phyloP scores from a whole-genome alignment of 345 rosid genomes.

The Carallia pectinifolia region DNA sequence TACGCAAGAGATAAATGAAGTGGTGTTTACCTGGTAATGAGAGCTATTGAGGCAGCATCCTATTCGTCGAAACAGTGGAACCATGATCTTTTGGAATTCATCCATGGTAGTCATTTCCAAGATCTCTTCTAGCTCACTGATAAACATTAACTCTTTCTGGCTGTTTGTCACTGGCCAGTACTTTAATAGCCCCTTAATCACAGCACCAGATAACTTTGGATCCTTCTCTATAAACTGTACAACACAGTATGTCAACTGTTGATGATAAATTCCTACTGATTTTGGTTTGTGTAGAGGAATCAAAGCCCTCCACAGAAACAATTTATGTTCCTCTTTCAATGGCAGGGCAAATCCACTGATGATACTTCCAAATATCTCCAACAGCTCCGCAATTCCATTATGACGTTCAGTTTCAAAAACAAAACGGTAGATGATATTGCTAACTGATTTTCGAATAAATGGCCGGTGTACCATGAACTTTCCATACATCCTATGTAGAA shows the following conservation, averaged over 20 bases:
- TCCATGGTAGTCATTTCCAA: slow-evolving; percentile 57
- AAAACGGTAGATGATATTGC: slow-evolving; percentile 65
- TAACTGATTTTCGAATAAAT: slow-evolving; percentile 60
- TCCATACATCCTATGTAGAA: slow-evolving; percentile 66
- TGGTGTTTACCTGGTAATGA: slow-evolving; percentile 63
- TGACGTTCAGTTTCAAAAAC: slow-evolving; percentile 71
- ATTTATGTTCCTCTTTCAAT: slow-evolving; percentile 70
- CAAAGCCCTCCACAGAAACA: slow-evolving; percentile 58
- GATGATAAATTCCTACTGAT: slow-evolving; percentile 67
- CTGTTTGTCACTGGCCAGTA: slow-evolving; percentile 83
- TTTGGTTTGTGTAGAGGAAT: slow-evolving; percentile 80
- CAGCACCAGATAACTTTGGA: slow-evolving; percentile 48
- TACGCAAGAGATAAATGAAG: background rate
- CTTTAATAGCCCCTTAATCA: slow-evolving; percentile 64
- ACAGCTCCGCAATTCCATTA: slow-evolving; percentile 69
- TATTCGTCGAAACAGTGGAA: slow-evolving; percentile 61
- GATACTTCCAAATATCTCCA: slow-evolving; percentile 80
- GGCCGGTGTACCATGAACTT: slow-evolving; percentile 76
- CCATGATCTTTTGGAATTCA: slow-evolving; percentile 62
- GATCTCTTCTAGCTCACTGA: slow-evolving; percentile 80
- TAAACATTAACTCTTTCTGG: slow-evolving; percentile 83
- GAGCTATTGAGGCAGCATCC: slow-evolving; percentile 68
- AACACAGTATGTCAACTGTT: slow-evolving; percentile 66
- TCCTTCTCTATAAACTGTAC: slow-evolving; percentile 74
- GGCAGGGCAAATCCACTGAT: slow-evolving; percentile 81